These are phyloP conservation scores for Phytophthora brassicae DNA, from an alignment of 352 stramenopile genomes.

Conservation along the genomic window DNA sequence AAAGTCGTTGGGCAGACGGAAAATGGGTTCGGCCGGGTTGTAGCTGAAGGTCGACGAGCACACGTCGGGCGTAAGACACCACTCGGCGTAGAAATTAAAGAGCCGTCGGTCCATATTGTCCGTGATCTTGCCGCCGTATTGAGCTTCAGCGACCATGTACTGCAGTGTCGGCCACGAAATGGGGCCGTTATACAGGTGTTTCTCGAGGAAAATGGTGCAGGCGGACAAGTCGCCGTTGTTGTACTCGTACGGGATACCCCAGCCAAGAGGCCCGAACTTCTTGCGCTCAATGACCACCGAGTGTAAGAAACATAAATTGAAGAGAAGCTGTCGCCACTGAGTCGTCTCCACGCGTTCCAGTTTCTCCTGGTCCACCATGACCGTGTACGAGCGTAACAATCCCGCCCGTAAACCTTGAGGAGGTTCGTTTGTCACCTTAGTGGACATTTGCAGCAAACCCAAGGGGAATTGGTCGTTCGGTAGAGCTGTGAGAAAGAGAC, in stretches of 20 bases:
- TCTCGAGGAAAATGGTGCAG: slow-evolving; percentile 98
- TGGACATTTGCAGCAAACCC: slow-evolving; percentile 98
- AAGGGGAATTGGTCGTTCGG: slow-evolving; percentile 97
- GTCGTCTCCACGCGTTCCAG: slow-evolving; percentile 95
- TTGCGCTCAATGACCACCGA: slow-evolving; percentile 97
- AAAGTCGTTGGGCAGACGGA: slow-evolving; percentile 97
- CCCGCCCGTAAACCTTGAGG: slow-evolving; percentile 95
- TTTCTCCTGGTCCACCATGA: slow-evolving; percentile 99
- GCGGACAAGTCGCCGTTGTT: slow-evolving; percentile 98
- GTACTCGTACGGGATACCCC: slow-evolving; percentile 99
- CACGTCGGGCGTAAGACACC: slow-evolving; percentile 91
- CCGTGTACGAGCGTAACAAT: slow-evolving; percentile 95
- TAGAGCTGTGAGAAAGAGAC: slow-evolving; percentile 97
- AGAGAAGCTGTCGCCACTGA: slow-evolving; percentile 97
- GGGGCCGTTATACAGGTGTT: slow-evolving; percentile 97
- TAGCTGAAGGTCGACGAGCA: slow-evolving; percentile 91
- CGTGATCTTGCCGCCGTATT: slow-evolving; percentile 99
- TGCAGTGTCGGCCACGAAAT: slow-evolving; percentile 98
- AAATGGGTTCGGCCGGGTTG: slow-evolving; percentile 94
- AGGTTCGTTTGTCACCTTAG: slow-evolving; percentile 98
- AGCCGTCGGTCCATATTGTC: slow-evolving; percentile 97
- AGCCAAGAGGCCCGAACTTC: slow-evolving; percentile 98
- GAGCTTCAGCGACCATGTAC: slow-evolving; percentile 98
- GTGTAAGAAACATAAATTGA: slow-evolving; percentile 98
- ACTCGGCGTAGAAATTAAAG: slow-evolving; percentile 98